Conservation (phyloP, 2,329 filamentous ascomycete species). For the Cadophora luteo-olivacea region DNA sequence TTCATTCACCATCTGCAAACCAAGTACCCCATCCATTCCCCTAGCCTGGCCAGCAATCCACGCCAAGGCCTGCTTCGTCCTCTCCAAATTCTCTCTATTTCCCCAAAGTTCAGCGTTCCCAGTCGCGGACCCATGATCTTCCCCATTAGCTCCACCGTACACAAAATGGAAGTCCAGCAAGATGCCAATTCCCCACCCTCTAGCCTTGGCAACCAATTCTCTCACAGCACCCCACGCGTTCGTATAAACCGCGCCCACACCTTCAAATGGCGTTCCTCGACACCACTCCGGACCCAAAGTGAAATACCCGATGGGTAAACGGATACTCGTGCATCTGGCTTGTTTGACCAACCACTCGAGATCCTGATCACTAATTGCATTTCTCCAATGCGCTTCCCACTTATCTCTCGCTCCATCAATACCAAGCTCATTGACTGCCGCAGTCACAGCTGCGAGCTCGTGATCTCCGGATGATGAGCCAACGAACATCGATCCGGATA, state of each 20-base stretch:
- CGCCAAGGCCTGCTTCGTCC: constrained; percentile 54
- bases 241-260: constrained; percentile 53
- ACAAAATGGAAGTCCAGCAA: constrained; percentile 65
- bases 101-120: constrained; percentile 59
- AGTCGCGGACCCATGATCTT: constrained; percentile 60
- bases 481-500: constrained; percentile 57
- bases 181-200: constrained; percentile 57
- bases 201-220: constrained; percentile 52
- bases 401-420: constrained; percentile 54
- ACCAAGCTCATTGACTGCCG: constrained; percentile 52
- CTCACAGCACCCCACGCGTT: constrained; percentile 60
- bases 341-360: constrained; percentile 58
- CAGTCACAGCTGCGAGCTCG: constrained; percentile 59
- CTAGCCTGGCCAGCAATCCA: constrained; percentile 57
- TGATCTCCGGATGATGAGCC: constrained; percentile 49
- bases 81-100: constrained; percentile 49
- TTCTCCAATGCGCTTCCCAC: constrained; percentile 61
- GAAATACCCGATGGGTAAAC: constrained; percentile 67
- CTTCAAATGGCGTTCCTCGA: constrained; percentile 57
- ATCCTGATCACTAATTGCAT: constrained; percentile 56
- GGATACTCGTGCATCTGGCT: constrained; percentile 61
- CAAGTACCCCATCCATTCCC: constrained; percentile 51
- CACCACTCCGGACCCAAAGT: constrained; percentile 59
- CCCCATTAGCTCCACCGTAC: constrained; percentile 62
- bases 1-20: constrained; percentile 65